phyloP scores from a whole-genome alignment of 345 rosid species.

The Erucastrum elatum region DNA sequence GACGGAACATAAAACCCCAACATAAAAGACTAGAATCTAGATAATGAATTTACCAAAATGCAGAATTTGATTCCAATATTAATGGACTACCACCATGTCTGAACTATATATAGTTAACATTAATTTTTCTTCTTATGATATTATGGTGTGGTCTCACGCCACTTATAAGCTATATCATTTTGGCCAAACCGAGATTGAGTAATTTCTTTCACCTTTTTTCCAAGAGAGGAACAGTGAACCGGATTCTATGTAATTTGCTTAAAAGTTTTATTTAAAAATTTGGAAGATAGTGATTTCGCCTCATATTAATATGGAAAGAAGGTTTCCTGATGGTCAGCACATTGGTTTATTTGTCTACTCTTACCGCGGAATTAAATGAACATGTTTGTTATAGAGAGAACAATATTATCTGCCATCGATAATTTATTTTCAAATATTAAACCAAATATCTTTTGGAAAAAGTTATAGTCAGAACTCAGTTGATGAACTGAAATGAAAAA shows the following conservation, averaged over 20 bases:
- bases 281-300: constrained; percentile 10
- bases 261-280: neutral
- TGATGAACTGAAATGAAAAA: neutral
- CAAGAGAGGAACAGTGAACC: constrained; percentile 30
- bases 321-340: constrained; percentile 18
- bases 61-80: constrained; percentile 40
- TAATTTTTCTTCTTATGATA: neutral
- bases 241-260: constrained; percentile 31
- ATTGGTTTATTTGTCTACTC: constrained; percentile 37
- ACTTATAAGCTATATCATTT: constrained; percentile 22
- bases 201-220: neutral
- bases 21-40: constrained; percentile 28
- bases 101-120: constrained; percentile 29
- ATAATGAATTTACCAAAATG: constrained; percentile 23
- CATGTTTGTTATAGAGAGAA: neutral
- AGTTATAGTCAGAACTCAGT: neutral
- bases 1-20: constrained; percentile 21
- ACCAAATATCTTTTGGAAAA: neutral
- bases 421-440: neutral
- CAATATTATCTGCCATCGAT: neutral
- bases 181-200: constrained; percentile 19
- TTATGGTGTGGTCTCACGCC: constrained; percentile 33
- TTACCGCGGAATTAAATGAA: constrained; percentile 16
- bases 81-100: constrained; percentile 34
- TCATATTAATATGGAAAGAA: neutral